phyloP scores from a whole-genome alignment of 1,284 basidiomycete genomes.

The Cutaneotrichosporon sp. region DNA sequence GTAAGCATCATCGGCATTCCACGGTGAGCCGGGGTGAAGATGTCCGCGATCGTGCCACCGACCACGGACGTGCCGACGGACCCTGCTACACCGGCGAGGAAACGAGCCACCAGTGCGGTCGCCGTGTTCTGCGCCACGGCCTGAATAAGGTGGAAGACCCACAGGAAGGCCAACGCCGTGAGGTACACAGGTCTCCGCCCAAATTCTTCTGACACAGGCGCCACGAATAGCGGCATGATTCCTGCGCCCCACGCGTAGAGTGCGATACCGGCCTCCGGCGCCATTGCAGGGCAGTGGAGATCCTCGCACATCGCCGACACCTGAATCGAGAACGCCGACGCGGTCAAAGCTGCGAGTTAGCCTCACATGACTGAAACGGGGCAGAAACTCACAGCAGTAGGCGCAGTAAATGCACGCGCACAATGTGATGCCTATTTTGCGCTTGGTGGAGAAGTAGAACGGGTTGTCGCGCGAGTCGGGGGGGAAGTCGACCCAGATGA shows the following conservation, averaged over 20 bases:
- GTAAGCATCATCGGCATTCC: slow-evolving; percentile 16
- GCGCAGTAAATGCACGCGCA: slow-evolving; percentile 59
- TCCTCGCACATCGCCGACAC: slow-evolving; percentile 61
- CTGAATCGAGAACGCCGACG: slow-evolving; percentile 60
- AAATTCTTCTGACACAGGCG: slow-evolving; percentile 72
- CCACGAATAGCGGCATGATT: slow-evolving; percentile 63
- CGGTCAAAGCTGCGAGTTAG: slow-evolving; percentile 55
- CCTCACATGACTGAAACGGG: too few relatives aligned
- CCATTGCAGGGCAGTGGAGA: slow-evolving; percentile 57
- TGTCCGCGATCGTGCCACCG: slow-evolving; percentile 69
- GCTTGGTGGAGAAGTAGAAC: slow-evolving; percentile 52
- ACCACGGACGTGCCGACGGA: slow-evolving; percentile 65
- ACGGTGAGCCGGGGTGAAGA: slow-evolving; percentile 46
- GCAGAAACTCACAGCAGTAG: slow-evolving; percentile 53
- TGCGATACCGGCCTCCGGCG: slow-evolving; percentile 60
- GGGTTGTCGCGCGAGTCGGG: slow-evolving; percentile 56
- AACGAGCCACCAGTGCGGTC: slow-evolving; percentile 62
- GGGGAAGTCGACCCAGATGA: slow-evolving; percentile 58
- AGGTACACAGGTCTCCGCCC: slow-evolving; percentile 67
- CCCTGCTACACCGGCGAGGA: slow-evolving; percentile 61
- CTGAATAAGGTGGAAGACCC: slow-evolving; percentile 58
- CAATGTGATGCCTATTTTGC: slow-evolving; percentile 60
- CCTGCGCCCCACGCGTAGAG: slow-evolving; percentile 63
- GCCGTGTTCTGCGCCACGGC: slow-evolving; percentile 64
- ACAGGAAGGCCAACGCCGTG: slow-evolving; percentile 56